A percentile compares a stretch with the other conserved stretches of the same genome.
These are phyloP conservation scores for Termitomyces sp. DNA, from an alignment of 768 basidiomycete species.

Conservation along the genomic window DNA sequence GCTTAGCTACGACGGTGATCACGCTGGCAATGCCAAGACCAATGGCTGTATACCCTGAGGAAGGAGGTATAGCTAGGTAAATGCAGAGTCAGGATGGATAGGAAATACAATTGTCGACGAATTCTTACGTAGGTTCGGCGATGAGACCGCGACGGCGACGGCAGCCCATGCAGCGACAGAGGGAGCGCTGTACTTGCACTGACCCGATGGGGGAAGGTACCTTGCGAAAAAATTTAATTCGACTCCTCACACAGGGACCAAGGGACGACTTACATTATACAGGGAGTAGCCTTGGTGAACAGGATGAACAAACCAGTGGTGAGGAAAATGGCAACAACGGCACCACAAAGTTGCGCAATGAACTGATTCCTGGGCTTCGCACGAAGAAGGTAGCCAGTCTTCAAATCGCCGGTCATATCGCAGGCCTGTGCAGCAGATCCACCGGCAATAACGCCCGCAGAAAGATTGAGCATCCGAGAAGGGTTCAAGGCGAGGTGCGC, in stretches of 20 bases:
- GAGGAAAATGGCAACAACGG: conserved; percentile 57
- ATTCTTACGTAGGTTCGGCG: conserved; percentile 37
- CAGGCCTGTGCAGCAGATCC: conserved; percentile 51
- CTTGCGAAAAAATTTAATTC: conserved; percentile 12
- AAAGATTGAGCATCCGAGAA: conserved; percentile 43
- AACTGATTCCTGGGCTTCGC: conserved; percentile 62
- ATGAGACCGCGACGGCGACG: conserved; percentile 46
- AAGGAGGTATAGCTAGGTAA: conserved; percentile 38
- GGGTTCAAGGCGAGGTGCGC: conserved; percentile 24
- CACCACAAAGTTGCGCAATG: conserved; percentile 51
- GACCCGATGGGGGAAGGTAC: conserved; percentile 19
- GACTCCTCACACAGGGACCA: background rate
- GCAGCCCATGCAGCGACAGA: conserved; percentile 53
- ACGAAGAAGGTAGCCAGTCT: conserved; percentile 64
- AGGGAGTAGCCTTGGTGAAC: conserved; percentile 57
- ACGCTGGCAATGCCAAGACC: conserved; percentile 41
- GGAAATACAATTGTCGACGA: background rate
- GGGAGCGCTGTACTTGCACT: conserved; percentile 51
- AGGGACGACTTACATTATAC: conserved; percentile 40
- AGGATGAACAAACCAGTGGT: conserved; percentile 52
- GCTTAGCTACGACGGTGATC: conserved; percentile 39
- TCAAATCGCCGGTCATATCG: conserved; percentile 66
- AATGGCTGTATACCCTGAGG: conserved; percentile 56
- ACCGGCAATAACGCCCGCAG: conserved; percentile 47
- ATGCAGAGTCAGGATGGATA: background rate